These are phyloP conservation scores for Boletus edulis DNA, from an alignment of 768 basidiomycete species.

Conservation along the genomic window DNA sequence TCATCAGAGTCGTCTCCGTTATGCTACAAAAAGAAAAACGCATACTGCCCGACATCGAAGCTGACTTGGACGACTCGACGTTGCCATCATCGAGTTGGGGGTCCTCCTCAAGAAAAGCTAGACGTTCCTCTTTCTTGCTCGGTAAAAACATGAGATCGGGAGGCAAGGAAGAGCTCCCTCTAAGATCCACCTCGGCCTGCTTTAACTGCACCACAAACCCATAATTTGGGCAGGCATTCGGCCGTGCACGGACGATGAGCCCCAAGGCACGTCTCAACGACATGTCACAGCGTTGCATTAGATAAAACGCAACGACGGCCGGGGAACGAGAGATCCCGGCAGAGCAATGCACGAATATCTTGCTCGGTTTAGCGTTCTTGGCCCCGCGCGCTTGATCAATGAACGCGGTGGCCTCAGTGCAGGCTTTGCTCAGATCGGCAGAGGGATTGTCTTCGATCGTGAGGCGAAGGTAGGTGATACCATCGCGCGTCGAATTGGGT, in stretches of 20 bases:
- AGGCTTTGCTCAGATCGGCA: conserved; percentile 3
- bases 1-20: neutral
- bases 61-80: too few relatives aligned
- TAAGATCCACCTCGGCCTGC: neutral
- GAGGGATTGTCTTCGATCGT: conserved; percentile 5
- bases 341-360: conserved; percentile 7
- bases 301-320: conserved; percentile 1
- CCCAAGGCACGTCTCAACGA: conserved; percentile 2
- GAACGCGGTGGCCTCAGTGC: neutral
- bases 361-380: neutral
- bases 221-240: conserved; percentile 2
- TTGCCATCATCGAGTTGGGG: too few relatives aligned
- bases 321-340: conserved; percentile 15
- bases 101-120: too few relatives aligned
- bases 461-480: conserved; percentile 6
- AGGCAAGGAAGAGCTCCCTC: neutral
- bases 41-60: too few relatives aligned
- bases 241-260: neutral
- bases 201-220: conserved; percentile 2
- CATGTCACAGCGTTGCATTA: conserved; percentile 1
- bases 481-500: neutral
- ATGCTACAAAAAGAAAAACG: neutral
- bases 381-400: neutral
- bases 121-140: too few relatives aligned
- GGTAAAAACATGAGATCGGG: neutral